A percentile compares a stretch with the other conserved stretches of the same genome.
phyloP scores from a whole-genome alignment of 2,329 filamentous ascomycete genomes.

The Colletotrichum incanum region DNA sequence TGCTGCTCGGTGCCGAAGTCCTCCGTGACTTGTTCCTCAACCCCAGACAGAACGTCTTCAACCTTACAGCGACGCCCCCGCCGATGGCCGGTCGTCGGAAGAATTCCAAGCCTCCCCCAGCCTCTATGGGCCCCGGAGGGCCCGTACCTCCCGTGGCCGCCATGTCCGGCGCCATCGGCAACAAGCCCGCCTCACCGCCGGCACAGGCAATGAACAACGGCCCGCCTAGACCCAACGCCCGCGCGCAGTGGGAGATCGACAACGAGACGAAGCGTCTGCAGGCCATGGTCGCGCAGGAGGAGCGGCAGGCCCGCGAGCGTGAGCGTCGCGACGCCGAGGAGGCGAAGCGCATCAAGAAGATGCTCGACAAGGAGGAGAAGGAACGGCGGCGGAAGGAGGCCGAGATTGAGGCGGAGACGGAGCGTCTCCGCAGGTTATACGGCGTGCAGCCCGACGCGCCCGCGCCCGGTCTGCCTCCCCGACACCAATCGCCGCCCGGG shows the following conservation, averaged over 20 bases:
- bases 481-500: constrained; percentile 25
- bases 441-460: constrained; percentile 63
- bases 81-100: constrained; percentile 54
- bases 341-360: constrained; percentile 73
- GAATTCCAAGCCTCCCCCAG: constrained; percentile 60
- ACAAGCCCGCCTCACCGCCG: constrained; percentile 45
- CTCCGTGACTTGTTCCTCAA: constrained; percentile 77
- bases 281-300: constrained; percentile 66
- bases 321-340: constrained; percentile 63
- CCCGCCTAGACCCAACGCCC: constrained; percentile 50
- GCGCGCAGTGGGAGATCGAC: constrained; percentile 67
- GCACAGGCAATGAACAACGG: constrained; percentile 47
- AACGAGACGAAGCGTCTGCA: constrained; percentile 84
- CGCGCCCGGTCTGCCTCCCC: constrained; percentile 54
- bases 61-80: constrained; percentile 69
- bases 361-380: constrained; percentile 77
- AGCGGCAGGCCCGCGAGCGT: constrained; percentile 69
- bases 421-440: constrained; percentile 80
- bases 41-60: constrained; percentile 83
- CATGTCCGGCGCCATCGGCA: constrained; percentile 60
- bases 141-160: constrained; percentile 45
- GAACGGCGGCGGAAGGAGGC: constrained; percentile 71
- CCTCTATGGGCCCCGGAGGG: constrained; percentile 38
- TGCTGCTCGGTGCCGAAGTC: constrained; percentile 75
- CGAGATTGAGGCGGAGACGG: constrained; percentile 84